Percentiles rank a stretch among this genome's conserved stretches.
These are phyloP conservation scores for Tolypocladium capitatum DNA, from an alignment of 2,329 filamentous ascomycete genomes.

Conservation along the genomic window DNA sequence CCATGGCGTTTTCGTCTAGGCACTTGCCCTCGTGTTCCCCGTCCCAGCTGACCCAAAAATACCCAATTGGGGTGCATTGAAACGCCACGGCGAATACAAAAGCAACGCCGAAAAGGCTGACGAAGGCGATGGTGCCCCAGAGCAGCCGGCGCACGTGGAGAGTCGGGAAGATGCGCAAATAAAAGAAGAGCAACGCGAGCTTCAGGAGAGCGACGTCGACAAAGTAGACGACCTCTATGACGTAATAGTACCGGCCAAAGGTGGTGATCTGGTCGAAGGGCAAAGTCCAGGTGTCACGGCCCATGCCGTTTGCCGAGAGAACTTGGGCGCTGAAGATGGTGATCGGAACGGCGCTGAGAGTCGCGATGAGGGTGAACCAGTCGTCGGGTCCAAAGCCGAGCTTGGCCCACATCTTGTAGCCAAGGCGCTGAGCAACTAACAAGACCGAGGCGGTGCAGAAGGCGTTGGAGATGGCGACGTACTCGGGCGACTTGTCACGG, in stretches of 20 bases:
- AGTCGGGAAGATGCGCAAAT: constrained; percentile 38
- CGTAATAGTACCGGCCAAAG: constrained; percentile 30
- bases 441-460: constrained; percentile 22
- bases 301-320: constrained; percentile 27
- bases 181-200: constrained; percentile 39
- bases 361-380: constrained; percentile 17
- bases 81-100: constrained; percentile 32
- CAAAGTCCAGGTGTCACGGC: constrained; percentile 38
- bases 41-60: constrained; percentile 42
- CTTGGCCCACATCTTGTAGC: constrained; percentile 19
- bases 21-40: constrained; percentile 32
- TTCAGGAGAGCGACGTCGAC: constrained; percentile 31
- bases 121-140: constrained; percentile 27
- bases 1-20: constrained; percentile 32
- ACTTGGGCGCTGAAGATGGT: constrained; percentile 19
- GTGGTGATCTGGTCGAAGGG: constrained; percentile 24
- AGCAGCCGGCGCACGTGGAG: constrained; percentile 24
- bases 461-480: constrained; percentile 19
- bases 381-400: constrained; percentile 25
- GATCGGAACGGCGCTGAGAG: constrained; percentile 15
- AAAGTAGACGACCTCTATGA: constrained; percentile 33
- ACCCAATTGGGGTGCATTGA: constrained; percentile 36
- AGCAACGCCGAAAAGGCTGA: constrained; percentile 22
- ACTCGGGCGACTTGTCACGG: constrained; percentile 18
- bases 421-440: constrained; percentile 29